A percentile compares a stretch with the other conserved stretches of the same genome.
phyloP scores from a whole-genome alignment of 345 rosid genomes.

The Syzygium oleosum region DNA sequence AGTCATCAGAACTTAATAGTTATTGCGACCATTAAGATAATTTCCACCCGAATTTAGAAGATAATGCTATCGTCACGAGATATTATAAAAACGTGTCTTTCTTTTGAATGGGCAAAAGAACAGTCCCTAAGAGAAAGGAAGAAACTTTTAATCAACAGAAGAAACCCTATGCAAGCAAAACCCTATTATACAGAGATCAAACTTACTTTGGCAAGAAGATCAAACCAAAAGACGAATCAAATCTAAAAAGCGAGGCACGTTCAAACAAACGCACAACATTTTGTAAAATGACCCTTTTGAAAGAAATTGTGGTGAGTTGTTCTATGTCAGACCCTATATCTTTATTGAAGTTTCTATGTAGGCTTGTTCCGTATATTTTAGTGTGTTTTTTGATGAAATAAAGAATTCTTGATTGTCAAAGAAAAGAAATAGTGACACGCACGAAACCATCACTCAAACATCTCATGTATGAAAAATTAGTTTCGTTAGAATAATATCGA shows the following conservation, averaged over 20 bases:
- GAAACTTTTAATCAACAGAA: background rate
- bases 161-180: no score
- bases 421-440: background rate
- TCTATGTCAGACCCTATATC: background rate
- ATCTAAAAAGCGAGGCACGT: conserved; percentile 4
- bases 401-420: background rate
- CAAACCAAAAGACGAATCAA: background rate
- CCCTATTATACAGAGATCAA: background rate
- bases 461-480: background rate
- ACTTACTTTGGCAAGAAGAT: background rate
- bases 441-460: background rate
- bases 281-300: background rate
- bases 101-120: background rate
- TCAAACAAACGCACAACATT: background rate
- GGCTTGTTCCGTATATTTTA: background rate
- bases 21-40: background rate
- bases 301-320: background rate
- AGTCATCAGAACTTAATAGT: background rate
- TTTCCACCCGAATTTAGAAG: background rate
- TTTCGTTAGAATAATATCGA: background rate
- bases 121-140: background rate
- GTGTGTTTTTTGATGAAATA: background rate
- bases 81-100: background rate
- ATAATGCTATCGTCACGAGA: background rate
- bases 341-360: background rate